Percentiles rank a stretch among this genome's conserved stretches.
Evolutionary conservation across 805 yeast genomes (phyloP).

Genomic region (Kuraishia capsulata): DNA sequence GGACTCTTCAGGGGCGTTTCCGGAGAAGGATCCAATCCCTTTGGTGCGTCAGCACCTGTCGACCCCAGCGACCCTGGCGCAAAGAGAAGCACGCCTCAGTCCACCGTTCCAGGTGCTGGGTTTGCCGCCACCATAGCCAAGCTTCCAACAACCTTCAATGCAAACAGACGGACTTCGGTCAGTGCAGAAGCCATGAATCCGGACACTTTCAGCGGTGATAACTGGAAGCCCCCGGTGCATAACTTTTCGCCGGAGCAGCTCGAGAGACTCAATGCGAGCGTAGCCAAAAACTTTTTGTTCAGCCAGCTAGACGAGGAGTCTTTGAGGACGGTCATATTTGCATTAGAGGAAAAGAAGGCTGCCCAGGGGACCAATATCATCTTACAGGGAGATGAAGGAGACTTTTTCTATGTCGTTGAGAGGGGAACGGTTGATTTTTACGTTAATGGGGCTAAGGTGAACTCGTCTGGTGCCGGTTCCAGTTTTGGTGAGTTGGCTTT

Average conservation of each 20-base stretch:
- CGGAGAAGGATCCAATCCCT: no score
- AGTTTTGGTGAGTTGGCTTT: slow-evolving; percentile 95
- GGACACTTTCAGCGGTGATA: slow-evolving; percentile 51
- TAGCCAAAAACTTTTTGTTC: slow-evolving; percentile 78
- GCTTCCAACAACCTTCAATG: slow-evolving; percentile 58
- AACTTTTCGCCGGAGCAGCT: slow-evolving; percentile 56
- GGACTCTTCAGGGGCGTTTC: not conserved
- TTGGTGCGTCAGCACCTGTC: not conserved
- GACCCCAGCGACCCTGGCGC: slow-evolving; percentile 4
- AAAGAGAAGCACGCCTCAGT: slow-evolving; percentile 4
- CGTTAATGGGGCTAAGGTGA: slow-evolving; percentile 64
- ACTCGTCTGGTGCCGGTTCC: slow-evolving; percentile 74
- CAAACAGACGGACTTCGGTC: slow-evolving; percentile 81
- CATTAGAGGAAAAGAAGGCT: slow-evolving; percentile 68
- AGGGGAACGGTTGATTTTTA: slow-evolving; percentile 74
- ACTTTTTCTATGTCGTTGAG: slow-evolving; percentile 82
- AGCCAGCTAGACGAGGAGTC: slow-evolving; percentile 74
- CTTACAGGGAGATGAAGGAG: slow-evolving; percentile 91
- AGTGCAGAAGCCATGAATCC: slow-evolving; percentile 85
- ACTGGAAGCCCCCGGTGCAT: slow-evolving; percentile 68
- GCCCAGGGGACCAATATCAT: slow-evolving; percentile 58
- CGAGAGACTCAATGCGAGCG: slow-evolving; percentile 56
- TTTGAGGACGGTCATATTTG: slow-evolving; percentile 66
- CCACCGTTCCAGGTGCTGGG: slow-evolving; percentile 8
- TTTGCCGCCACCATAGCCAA: slow-evolving; percentile 19